phyloP scores from a whole-genome alignment of 306 rosid species.

The Trifolium repens region DNA sequence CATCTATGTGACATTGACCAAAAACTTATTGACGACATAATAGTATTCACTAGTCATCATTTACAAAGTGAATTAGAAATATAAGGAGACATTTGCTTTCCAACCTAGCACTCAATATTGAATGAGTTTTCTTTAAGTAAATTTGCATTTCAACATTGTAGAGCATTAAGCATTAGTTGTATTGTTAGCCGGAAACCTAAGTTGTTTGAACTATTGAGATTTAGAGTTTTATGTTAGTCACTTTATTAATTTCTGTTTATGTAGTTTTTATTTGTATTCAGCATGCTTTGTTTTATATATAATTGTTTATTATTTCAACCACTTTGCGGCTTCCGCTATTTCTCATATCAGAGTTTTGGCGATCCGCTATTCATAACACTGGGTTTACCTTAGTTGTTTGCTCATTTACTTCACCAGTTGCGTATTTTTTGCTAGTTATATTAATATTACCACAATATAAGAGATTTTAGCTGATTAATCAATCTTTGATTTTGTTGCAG shows the following conservation, averaged over 20 bases:
- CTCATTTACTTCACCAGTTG: not conserved
- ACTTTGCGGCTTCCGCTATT: too few relatives aligned
- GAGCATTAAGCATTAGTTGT: not conserved
- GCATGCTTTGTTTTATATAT: too few relatives aligned
- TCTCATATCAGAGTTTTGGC: too few relatives aligned
- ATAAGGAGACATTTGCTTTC: conserved; percentile 19
- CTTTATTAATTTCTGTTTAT: not conserved
- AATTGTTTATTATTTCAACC: too few relatives aligned
- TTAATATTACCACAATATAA: conserved; percentile 4
- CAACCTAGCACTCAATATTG: conserved; percentile 17
- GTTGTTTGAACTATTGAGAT: conserved; percentile 22
- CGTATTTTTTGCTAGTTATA: conserved; percentile 13
- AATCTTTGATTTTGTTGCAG: conserved; percentile 58
- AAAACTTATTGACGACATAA: conserved; percentile 3
- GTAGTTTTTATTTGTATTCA: too few relatives aligned
- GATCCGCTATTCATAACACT: too few relatives aligned
- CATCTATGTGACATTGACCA: conserved; percentile 6
- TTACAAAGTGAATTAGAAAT: conserved; percentile 11
- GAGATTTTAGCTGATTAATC: conserved; percentile 18
- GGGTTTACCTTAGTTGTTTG: not conserved
- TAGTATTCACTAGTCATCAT: not conserved
- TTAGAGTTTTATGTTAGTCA: conserved; percentile 7
- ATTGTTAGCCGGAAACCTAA: conserved; percentile 13
- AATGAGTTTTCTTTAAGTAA: conserved; percentile 5
- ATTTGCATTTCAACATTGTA: not conserved